Conservation (phyloP, 176 grass and related monocot genomes). For the Oryza punctata region DNA sequence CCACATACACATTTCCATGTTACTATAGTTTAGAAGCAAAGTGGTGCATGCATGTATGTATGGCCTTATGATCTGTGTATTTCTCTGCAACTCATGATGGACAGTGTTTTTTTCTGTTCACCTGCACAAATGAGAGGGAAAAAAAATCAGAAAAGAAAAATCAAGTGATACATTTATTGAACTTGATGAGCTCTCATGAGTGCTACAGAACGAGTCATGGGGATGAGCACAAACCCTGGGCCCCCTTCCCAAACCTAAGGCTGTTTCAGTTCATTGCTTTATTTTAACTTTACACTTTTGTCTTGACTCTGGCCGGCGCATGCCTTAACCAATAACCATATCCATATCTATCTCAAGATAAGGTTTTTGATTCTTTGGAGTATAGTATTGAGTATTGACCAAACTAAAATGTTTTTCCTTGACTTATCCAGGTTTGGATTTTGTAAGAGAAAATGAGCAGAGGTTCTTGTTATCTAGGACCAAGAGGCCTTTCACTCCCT, state of each 20-base stretch:
- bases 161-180: conserved; percentile 36
- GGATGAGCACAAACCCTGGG: conserved; percentile 32
- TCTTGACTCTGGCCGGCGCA: conserved; percentile 11
- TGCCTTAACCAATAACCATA: conserved; percentile 18
- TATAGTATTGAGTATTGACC: conserved; percentile 1
- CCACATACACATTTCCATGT: background rate
- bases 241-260: conserved; percentile 28
- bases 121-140: conserved; percentile 31
- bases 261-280: conserved; percentile 46
- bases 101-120: background rate
- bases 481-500: conserved; percentile 89
- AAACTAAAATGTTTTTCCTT: conserved; percentile 32
- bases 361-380: conserved; percentile 25
- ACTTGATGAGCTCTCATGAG: conserved; percentile 50
- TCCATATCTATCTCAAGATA: conserved; percentile 35
- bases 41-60: background rate
- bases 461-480: conserved; percentile 67
- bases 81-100: conserved; percentile 20
- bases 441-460: conserved; percentile 45
- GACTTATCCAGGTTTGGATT: conserved; percentile 56
- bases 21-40: background rate
- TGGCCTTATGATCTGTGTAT: conserved; percentile 27
- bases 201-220: conserved; percentile 31
- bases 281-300: conserved; percentile 40
- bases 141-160: conserved; percentile 39